phyloP scores from a whole-genome alignment of 2,329 filamentous ascomycete species.

The Tolypocladium inflatum region DNA sequence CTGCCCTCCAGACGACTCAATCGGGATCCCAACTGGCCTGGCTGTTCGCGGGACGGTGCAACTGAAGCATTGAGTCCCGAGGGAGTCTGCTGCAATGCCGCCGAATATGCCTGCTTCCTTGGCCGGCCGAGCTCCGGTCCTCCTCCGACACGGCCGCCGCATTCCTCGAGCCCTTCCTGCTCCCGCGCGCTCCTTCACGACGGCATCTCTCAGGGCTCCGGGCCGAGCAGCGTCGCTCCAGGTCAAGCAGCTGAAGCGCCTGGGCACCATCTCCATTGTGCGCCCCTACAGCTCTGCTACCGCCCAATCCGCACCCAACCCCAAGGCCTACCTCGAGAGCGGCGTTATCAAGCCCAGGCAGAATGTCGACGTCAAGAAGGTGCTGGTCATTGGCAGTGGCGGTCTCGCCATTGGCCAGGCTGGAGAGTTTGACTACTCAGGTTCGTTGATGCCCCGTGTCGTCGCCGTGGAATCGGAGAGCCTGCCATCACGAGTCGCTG shows the following conservation, averaged over 20 bases:
- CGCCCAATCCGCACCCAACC: conserved; percentile 63
- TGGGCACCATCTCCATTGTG: conserved; percentile 36
- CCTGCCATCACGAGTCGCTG: too few relatives aligned
- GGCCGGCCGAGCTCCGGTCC: conserved; percentile 47
- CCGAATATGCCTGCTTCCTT: conserved; percentile 29
- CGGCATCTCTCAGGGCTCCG: conserved; percentile 21
- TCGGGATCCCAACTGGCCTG: conserved; percentile 20
- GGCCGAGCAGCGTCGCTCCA: conserved; percentile 21
- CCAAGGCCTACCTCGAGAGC: conserved; percentile 82
- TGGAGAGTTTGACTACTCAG: conserved; percentile 97
- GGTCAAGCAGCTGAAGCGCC: conserved; percentile 29
- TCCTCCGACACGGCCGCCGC: conserved; percentile 46
- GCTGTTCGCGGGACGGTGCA: conserved; percentile 25
- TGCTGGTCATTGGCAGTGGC: conserved; percentile 90
- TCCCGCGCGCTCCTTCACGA: conserved; percentile 35
- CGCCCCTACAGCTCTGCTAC: conserved; percentile 31
- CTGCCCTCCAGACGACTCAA: conserved; percentile 12
- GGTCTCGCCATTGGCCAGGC: conserved; percentile 95
- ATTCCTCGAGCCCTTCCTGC: conserved; percentile 32
- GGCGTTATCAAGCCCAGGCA: conserved; percentile 73
- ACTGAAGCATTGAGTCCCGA: conserved; percentile 23
- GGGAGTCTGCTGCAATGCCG: conserved; percentile 25
- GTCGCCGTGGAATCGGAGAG: background rate
- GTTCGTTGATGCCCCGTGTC: conserved; percentile 41
- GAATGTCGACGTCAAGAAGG: conserved; percentile 88